Conservation (phyloP, 2,329 filamentous ascomycete genomes). For the Biscogniauxia sp. region DNA sequence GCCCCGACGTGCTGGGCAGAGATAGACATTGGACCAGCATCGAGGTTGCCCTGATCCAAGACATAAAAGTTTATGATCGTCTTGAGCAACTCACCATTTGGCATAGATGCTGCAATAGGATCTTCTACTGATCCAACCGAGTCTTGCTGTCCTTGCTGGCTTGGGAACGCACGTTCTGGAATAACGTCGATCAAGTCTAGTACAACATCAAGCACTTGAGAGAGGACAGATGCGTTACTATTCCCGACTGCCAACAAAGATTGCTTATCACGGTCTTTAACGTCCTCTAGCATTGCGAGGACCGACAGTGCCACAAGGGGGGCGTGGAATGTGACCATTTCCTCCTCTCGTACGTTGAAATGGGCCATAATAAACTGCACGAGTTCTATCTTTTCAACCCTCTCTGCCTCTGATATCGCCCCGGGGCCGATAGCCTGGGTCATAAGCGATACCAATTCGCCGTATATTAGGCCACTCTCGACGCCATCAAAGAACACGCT, state of each 20-base stretch:
- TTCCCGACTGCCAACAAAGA: constrained; percentile 11
- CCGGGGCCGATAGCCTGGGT: constrained; percentile 55
- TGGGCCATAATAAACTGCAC: constrained; percentile 79
- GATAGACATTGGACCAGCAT: constrained; percentile 61
- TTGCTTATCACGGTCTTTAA: constrained; percentile 36
- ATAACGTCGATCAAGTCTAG: constrained; percentile 60
- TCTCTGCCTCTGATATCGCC: constrained; percentile 43
- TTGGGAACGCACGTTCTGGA: constrained; percentile 61
- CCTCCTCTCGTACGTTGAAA: constrained; percentile 94
- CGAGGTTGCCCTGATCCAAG: constrained; percentile 67
- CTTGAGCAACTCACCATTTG: constrained; percentile 54
- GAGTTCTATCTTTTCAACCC: constrained; percentile 65
- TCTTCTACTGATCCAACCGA: constrained; percentile 25
- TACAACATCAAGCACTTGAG: constrained; percentile 46
- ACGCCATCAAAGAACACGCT: constrained; percentile 97
- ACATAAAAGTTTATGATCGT: constrained; percentile 66
- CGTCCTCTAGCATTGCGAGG: constrained; percentile 57
- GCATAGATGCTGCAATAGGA: constrained; percentile 31
- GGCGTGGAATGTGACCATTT: constrained; percentile 86
- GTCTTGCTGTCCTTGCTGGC: constrained; percentile 22
- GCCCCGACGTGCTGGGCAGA: constrained; percentile 54
- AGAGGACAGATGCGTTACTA: constrained; percentile 19
- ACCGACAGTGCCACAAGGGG: constrained; percentile 71
- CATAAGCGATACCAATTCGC: constrained; percentile 71
- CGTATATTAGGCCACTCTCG: constrained; percentile 90